phyloP scores from a whole-genome alignment of 805 yeast species.

The Lachancea fermentati region DNA sequence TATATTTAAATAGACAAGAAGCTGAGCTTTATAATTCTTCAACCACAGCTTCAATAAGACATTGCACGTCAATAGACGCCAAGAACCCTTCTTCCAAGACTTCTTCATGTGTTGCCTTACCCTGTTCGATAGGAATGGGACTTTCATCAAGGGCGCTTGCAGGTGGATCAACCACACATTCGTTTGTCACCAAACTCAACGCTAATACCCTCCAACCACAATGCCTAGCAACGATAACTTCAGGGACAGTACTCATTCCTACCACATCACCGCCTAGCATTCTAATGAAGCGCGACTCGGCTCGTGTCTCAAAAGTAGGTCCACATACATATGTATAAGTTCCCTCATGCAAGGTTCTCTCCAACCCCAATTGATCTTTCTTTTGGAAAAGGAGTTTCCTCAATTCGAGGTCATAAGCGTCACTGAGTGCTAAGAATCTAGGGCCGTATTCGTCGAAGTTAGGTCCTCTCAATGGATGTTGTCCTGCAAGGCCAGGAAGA shows the following conservation, averaged over 20 bases:
- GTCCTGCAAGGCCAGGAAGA: conserved; percentile 85
- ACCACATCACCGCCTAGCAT: conserved; percentile 85
- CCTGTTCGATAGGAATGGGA: conserved; percentile 51
- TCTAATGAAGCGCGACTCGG: conserved; percentile 76
- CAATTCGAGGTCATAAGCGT: conserved; percentile 76
- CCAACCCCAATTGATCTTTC: conserved; percentile 43
- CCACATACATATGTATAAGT: conserved; percentile 82
- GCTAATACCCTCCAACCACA: conserved; percentile 79
- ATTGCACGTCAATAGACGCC: conserved; percentile 79
- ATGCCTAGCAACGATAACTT: conserved; percentile 88
- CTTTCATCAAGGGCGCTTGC: conserved; percentile 56
- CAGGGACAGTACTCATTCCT: conserved; percentile 98
- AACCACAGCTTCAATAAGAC: conserved; percentile 57
- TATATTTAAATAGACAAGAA: background rate
- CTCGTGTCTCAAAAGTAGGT: conserved; percentile 89
- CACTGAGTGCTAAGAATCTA: conserved; percentile 80
- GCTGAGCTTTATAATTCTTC: conserved; percentile 30
- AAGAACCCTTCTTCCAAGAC: conserved; percentile 75
- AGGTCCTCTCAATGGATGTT: conserved; percentile 82
- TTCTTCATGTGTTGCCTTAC: conserved; percentile 89
- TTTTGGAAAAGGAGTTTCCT: conserved; percentile 55
- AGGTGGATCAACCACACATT: conserved; percentile 65
- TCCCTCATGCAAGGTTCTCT: conserved; percentile 77
- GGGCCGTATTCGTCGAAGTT: conserved; percentile 78
- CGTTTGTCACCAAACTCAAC: conserved; percentile 78